Conservation (phyloP, 108 stramenopile genomes). For the Pseudonitzschia multistriata region DNA sequence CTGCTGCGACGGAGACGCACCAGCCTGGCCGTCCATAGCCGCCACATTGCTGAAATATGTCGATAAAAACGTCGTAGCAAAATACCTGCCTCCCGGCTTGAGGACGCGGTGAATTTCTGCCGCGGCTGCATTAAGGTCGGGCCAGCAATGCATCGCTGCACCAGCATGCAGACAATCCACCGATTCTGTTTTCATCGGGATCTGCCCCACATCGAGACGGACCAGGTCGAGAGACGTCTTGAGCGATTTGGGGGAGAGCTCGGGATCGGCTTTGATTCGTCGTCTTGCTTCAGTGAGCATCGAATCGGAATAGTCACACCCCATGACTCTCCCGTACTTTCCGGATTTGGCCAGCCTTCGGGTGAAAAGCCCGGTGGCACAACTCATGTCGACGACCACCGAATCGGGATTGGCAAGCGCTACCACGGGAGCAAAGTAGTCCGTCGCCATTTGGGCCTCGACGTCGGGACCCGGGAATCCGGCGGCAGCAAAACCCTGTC, state of each 20-base stretch:
- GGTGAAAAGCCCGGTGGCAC: constrained; percentile 92
- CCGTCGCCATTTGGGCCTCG: constrained; percentile 79
- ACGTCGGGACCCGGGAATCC: constrained; percentile 92
- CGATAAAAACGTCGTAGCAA: constrained; percentile 91
- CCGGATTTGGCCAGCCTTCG: constrained; percentile 76
- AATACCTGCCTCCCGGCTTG: constrained; percentile 90
- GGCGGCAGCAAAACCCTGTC: constrained; percentile 83
- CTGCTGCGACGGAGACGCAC: constrained; percentile 50
- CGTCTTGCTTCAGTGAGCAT: constrained; percentile 89
- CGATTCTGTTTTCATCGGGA: constrained; percentile 72
- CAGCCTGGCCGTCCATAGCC: constrained; percentile 33
- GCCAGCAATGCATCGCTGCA: constrained; percentile 98
- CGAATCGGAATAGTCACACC: constrained; percentile 88
- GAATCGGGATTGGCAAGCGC: constrained; percentile 17
- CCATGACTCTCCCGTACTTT: constrained; percentile 81
- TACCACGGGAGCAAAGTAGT: constrained; percentile 74
- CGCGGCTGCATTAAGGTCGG: constrained; percentile 72
- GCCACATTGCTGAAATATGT: constrained; percentile 55
- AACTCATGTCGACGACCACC: constrained; percentile 93
- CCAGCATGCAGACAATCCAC: constrained; percentile 91
- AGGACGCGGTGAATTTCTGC: constrained; percentile 87
- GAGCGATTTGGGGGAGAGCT: constrained; percentile 13
- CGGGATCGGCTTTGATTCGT: constrained; percentile 61
- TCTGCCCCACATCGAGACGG: constrained; percentile 84
- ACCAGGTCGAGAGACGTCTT: constrained; percentile 74